Percentiles rank a stretch among this genome's conserved stretches.
These are phyloP conservation scores for Boletus hoseneyae DNA, from an alignment of 1,284 basidiomycete species.

Conservation along the genomic window DNA sequence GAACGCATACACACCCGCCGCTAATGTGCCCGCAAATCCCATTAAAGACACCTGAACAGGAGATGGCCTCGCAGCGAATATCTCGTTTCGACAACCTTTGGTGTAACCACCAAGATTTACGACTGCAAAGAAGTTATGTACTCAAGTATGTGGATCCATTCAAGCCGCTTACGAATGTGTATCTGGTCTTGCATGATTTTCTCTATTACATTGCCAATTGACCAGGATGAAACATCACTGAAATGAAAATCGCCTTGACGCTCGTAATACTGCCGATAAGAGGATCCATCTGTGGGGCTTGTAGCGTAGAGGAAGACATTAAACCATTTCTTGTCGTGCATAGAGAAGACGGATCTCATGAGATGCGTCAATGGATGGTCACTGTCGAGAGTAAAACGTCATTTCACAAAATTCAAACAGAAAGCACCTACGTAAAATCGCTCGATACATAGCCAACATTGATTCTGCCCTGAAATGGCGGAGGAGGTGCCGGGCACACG, in stretches of 20 bases:
- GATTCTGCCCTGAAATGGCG: constrained; percentile 42
- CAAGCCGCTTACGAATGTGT: constrained; percentile 43
- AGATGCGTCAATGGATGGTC: constrained; percentile 63
- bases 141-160: constrained; percentile 2
- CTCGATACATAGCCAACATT: constrained; percentile 60
- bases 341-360: constrained; percentile 58
- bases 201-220: constrained; percentile 42
- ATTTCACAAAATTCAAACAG: neutral
- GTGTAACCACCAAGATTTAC: constrained; percentile 63
- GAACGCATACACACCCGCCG: constrained; percentile 36
- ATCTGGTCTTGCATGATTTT: constrained; percentile 49
- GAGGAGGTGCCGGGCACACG: constrained; percentile 42
- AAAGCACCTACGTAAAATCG: constrained; percentile 46
- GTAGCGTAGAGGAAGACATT: constrained; percentile 56
- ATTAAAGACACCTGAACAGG: constrained; percentile 60
- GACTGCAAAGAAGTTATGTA: constrained; percentile 35
- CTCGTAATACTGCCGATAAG: constrained; percentile 53
- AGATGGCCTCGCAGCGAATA: constrained; percentile 57
- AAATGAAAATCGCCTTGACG: constrained; percentile 43
- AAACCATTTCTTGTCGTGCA: constrained; percentile 48
- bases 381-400: constrained; percentile 22
- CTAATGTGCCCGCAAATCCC: constrained; percentile 57
- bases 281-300: constrained; percentile 49
- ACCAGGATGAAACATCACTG: constrained; percentile 48
- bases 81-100: constrained; percentile 62